Percentiles rank a stretch among this genome's conserved stretches.
phyloP scores from a whole-genome alignment of 495 filamentous ascomycete species.

The Aspergillus cavernicola region DNA sequence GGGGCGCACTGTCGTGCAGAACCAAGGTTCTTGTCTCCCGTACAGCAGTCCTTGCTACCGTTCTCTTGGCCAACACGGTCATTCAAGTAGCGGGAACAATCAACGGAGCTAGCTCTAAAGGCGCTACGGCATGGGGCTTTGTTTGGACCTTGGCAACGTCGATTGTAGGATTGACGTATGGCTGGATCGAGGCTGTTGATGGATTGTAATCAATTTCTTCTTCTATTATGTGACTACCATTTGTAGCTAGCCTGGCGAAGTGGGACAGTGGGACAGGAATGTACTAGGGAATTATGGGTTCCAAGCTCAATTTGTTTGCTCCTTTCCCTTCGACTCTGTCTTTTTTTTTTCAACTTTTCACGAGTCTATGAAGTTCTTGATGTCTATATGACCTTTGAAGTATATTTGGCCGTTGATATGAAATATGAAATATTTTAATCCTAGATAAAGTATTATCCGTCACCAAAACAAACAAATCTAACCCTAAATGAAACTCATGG shows the following conservation, averaged over 20 bases:
- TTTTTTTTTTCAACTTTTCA: not conserved
- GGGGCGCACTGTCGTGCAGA: slow-evolving; percentile 55
- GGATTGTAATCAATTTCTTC: slow-evolving; percentile 26
- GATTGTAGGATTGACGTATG: slow-evolving; percentile 55
- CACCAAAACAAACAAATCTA: not conserved
- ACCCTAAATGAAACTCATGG: not conserved
- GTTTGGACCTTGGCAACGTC: slow-evolving; percentile 64
- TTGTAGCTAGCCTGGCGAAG: slow-evolving; percentile 1
- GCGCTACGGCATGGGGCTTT: slow-evolving; percentile 64
- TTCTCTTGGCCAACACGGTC: slow-evolving; percentile 59
- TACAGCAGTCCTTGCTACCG: slow-evolving; percentile 55
- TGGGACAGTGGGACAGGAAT: not conserved
- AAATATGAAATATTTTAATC: too few species aligned
- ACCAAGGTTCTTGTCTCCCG: slow-evolving; percentile 63
- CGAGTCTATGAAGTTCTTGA: not conserved
- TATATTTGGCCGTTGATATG: too few species aligned
- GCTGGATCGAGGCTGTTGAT: slow-evolving; percentile 55
- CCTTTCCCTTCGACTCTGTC: not conserved
- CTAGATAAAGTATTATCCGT: not conserved
- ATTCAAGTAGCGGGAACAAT: slow-evolving; percentile 60
- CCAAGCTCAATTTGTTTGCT: not conserved
- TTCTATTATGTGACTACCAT: slow-evolving; percentile 4
- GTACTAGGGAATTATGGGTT: not conserved
- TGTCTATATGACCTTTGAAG: too few species aligned
- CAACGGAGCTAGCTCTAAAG: slow-evolving; percentile 60